Base-by-base conservation (phyloP, 805 yeast species). In the Saturnispora halmiae region DNA sequence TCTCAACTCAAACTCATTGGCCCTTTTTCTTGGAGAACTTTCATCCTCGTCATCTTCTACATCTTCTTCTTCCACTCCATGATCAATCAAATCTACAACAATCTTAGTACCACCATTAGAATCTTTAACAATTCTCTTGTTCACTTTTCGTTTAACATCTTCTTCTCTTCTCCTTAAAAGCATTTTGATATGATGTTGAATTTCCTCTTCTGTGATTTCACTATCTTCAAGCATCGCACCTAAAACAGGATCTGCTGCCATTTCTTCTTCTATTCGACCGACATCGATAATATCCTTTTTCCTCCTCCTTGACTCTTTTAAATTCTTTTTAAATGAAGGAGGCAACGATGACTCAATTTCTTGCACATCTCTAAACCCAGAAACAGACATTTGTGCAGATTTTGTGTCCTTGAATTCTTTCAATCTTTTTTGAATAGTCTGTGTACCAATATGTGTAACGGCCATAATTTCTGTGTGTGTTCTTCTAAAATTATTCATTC, bases 401-500 rank as follows among this genome's bases (percentile, higher is more conserved):
- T 73, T 65, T 0, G 97, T 87, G 40, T 69, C 68, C 49, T 77
- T 79, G 56, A 92, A 92, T 63, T 92, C 99, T 51, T 82, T 82
- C 49, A 92, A 70, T 50, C 99, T 72, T 49, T 84, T 74, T 57
- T 92, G 97, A 36, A 92, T 70, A 1, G 99, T 94, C 45, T 83
- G 92, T 52, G 86, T 94, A 5, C 95, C 96, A 20, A 92, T 88
- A 58, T 86, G 95, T 1, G 97, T 90, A 6, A 92, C 92, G 0
- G 94, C 90, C 14, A 90, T 96, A 40, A 92, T 81, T 58, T 94
- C 97, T 1, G 88, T 74, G 58, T 90, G 95, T 2, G 94, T 80
- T 54, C 97, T 71, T 55, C 96, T 72, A 57, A 83, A 79, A 55
- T 88, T 88, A 62, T 92, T 92, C 97, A 92, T 94, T 61, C 98